These are phyloP conservation scores for Lepidium didymum DNA, from an alignment of 345 rosid genomes.

Conservation along the genomic window DNA sequence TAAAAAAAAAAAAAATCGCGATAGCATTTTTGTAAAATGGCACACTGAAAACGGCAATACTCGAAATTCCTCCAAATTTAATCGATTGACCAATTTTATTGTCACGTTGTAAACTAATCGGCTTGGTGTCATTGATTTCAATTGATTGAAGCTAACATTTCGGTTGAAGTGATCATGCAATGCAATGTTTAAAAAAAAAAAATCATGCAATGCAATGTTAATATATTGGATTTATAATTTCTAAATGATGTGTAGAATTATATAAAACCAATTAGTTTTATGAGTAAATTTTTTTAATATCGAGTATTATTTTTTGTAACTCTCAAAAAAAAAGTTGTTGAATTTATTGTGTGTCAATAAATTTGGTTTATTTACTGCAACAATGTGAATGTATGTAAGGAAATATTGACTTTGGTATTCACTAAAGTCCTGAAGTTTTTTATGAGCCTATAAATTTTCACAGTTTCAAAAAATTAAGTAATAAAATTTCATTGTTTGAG, in stretches of 20 bases:
- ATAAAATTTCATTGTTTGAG: background rate
- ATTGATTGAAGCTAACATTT: background rate
- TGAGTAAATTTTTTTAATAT: no score
- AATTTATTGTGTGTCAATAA: background rate
- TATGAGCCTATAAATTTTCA: background rate
- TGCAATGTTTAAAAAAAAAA: no score
- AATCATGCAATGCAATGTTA: no score
- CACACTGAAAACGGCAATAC: no score
- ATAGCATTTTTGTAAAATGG: no score
- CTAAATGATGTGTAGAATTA: no score
- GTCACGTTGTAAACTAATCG: background rate
- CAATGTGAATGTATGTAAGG: conserved; percentile 3
- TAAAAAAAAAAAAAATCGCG: no score
- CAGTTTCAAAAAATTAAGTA: background rate
- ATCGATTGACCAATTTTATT: background rate
- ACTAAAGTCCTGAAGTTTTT: background rate
- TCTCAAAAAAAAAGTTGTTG: no score
- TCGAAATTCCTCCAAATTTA: no score
- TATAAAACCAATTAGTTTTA: no score
- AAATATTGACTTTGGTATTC: background rate
- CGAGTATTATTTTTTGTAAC: no score
- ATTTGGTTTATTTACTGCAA: conserved; percentile 2
- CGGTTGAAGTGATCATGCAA: background rate
- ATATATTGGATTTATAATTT: no score
- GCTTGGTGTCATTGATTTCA: background rate